Base-by-base conservation (phyloP, 805 yeast species). In the Kodamaea fukazawae region DNA sequence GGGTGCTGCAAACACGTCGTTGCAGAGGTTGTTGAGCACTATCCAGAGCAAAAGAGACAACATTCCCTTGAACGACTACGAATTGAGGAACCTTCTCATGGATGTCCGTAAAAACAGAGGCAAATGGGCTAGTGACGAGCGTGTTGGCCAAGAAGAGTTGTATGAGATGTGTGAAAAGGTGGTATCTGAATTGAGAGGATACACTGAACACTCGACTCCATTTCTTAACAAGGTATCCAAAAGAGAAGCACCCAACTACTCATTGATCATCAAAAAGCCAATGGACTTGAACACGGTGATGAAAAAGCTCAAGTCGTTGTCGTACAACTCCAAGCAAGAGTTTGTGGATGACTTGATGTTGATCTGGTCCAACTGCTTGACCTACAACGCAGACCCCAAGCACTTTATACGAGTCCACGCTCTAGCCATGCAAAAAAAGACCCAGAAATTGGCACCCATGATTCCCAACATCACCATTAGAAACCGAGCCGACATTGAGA, bases 131-230 rank as follows among this genome's bases (percentile, higher is more conserved):
- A 86, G 86, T 42, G 97, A 93, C 56, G 96, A 90, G 42, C 75
- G 86, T 45, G 81, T 93, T 32, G 99, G 99, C 5, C 99, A 93
- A 63, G 99, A 93, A 57, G 99, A 95, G 59, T 73, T 93, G 15
- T 93, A 93, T 55, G 99, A 95, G 51, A 96, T 97, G 0, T 91
- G 97, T 54, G 99, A 93, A 53, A 90, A 89, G 55, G 99, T 93
- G 1, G 90, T 91, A 0, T 67, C 82, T 47, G 98, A 93, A 53
- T 67, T 93, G 23, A 75, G 99, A 55, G 86, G 91, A 5, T 87
- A 84, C 50, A 91, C 99, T 0, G 97, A 93, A 55, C 98, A 93
- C 62, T 89, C 97, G 0, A 89, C 97, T 1, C 96, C 98, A 0
- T 93, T 93, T 55, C 70, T 93, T 49, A 93, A 90, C 63, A 86